phyloP scores from a whole-genome alignment of 1,284 basidiomycete species.

The Caloboletus inedulis region DNA sequence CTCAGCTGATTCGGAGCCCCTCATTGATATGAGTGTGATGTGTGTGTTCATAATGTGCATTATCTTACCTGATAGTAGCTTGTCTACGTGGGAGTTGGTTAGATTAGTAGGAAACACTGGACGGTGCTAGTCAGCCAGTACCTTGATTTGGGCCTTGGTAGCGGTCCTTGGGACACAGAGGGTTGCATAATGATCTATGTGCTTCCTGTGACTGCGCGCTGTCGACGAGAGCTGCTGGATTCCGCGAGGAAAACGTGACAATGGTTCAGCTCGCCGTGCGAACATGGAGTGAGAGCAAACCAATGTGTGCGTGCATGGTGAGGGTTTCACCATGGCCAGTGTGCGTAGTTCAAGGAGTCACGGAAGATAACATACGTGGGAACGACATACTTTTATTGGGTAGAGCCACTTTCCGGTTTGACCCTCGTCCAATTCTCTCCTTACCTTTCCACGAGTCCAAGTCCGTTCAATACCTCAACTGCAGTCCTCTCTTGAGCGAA shows the following conservation, averaged over 20 bases:
- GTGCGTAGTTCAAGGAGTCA: neutral
- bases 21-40: neutral
- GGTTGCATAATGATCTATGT: slow-evolving; percentile 41
- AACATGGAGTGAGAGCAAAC: neutral
- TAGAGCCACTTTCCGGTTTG: slow-evolving; percentile 18
- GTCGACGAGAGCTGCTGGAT: slow-evolving; percentile 24
- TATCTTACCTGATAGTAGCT: slow-evolving; percentile 45
- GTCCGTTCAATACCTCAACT: neutral
- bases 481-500: slow-evolving; percentile 1
- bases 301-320: neutral
- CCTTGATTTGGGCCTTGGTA: slow-evolving; percentile 48
- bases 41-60: neutral
- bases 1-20: slow-evolving; percentile 37
- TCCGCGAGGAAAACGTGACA: neutral
- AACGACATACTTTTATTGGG: slow-evolving; percentile 16
- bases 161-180: slow-evolving; percentile 42
- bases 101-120: slow-evolving; percentile 1
- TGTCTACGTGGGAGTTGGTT: slow-evolving; percentile 28
- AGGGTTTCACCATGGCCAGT: no score
- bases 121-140: slow-evolving; percentile 8
- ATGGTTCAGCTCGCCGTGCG: neutral
- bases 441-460: neutral
- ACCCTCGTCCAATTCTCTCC: slow-evolving; percentile 6
- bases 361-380: slow-evolving; percentile 20
- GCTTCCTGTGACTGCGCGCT: slow-evolving; percentile 8